Base-by-base conservation (phyloP, 2,329 filamentous ascomycete genomes). In the Mycosphaerelloides madeirae region DNA sequence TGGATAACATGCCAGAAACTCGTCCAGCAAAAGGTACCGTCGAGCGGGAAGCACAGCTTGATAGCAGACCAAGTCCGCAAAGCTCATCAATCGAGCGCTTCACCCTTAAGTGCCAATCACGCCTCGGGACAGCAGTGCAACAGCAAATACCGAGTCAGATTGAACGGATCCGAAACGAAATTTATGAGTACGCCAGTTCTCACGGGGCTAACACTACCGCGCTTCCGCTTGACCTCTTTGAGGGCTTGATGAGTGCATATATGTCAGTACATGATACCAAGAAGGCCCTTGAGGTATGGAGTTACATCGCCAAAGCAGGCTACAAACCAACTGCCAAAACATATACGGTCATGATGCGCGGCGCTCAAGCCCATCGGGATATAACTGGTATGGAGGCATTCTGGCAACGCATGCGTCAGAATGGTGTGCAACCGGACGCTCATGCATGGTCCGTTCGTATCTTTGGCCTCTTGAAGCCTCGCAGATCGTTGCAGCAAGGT, bases 331-430 rank as follows among this genome's bases (percentile, higher is more conserved):
- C 75, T 6, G 57, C 83, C 43, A 75, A 70, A 54, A 84, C 85
- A 0, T 93, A 85, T 78, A 84, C 81, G 31, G 70, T 78, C 33
- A 84, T 93, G 77, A 78, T 93, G 53, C 74, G 79, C 44, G 86
- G 86, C 1, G 87, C 82, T 65, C 78, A 76, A 58, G 73, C 71
- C 38, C 73, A 78, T 38, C 72, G 73, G 42, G 81, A 87, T 55
- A 53, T 72, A 0, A 62, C 69, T n/a, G 79, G 75, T 16, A 70
- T 90, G 48, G 77, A 83, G 43, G 72, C 72, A 1, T 74, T 89
- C 25, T 94, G 87, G 87, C 54, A 66, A 0, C 78, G 77, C 51
- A 78, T 93, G 66, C 58, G 76, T 3, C 60, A 59, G 7, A 75
- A 79, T 1, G 77, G 78, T 1, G 57, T 80, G 8, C 66, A 75